Evolutionary conservation across 768 basidiomycete genomes (phyloP).

Genomic region (Melanogaster broomeanus): DNA sequence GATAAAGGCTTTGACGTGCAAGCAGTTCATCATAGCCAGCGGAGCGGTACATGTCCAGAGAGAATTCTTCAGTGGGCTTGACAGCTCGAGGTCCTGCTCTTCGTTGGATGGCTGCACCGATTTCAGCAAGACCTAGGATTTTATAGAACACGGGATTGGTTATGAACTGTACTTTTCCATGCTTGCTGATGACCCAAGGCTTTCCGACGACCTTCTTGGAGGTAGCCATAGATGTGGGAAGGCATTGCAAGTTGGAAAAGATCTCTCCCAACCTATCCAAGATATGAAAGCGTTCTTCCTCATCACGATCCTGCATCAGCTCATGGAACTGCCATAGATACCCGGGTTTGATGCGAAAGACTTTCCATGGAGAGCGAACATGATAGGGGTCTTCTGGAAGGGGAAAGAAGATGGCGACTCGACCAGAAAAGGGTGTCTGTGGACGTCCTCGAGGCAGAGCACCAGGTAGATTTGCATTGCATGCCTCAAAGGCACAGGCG

Average conservation of each 20-base stretch:
- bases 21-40: background rate
- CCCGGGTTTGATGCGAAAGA: background rate
- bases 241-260: background rate
- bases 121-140: background rate
- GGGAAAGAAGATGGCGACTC: background rate
- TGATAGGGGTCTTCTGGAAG: background rate
- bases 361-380: background rate
- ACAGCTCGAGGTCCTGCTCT: background rate
- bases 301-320: background rate
- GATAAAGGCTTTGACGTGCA: background rate
- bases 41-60: background rate
- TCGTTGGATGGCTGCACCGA: too few species aligned
- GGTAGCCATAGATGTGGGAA: too few species aligned
- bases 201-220: too few species aligned
- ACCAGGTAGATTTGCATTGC: slow-evolving; percentile 2
- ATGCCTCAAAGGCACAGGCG: slow-evolving; percentile 3
- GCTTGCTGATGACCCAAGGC: too few species aligned
- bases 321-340: slow-evolving; percentile 6
- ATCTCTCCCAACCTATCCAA: background rate
- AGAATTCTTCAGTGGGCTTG: background rate
- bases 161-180: background rate
- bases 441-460: background rate
- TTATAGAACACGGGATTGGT: background rate
- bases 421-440: background rate
- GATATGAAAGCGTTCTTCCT: background rate